phyloP scores from a whole-genome alignment of 805 yeast genomes.

The Lipomyces anomalus region DNA sequence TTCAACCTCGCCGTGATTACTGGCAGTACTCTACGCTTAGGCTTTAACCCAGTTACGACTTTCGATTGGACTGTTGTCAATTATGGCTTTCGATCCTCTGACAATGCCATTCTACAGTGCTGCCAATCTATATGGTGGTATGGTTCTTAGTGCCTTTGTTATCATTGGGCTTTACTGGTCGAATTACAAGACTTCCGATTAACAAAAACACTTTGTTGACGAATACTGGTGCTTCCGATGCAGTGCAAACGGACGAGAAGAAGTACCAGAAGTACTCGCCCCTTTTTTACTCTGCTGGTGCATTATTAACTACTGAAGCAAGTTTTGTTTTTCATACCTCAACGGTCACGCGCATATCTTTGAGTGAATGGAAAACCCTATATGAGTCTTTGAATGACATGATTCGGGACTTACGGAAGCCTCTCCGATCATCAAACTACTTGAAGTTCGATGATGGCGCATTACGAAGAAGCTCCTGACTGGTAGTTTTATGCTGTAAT shows the following conservation, averaged over 20 bases:
- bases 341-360: conserved; percentile 1
- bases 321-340: conserved; percentile 37
- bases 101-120: conserved; percentile 37
- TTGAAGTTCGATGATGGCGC: too few relatives aligned
- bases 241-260: conserved; percentile 41
- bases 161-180: conserved; percentile 2
- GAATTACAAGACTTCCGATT: conserved; percentile 33
- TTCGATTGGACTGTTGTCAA: conserved; percentile 65
- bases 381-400: not conserved
- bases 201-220: conserved; percentile 43
- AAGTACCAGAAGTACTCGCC: conserved; percentile 58
- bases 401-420: too few relatives aligned
- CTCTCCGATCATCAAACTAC: too few relatives aligned
- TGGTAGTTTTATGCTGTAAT: too few relatives aligned
- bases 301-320: conserved; percentile 39
- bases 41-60: conserved; percentile 54
- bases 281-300: conserved; percentile 38
- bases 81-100: conserved; percentile 32
- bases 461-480: too few relatives aligned
- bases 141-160: not conserved
- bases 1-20: conserved; percentile 58
- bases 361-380: conserved; percentile 8
- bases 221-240: conserved; percentile 34
- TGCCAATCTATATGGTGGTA: not conserved
- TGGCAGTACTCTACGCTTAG: conserved; percentile 57